phyloP scores from a whole-genome alignment of 257 asterid genomes.

The Rhazya stricta region DNA sequence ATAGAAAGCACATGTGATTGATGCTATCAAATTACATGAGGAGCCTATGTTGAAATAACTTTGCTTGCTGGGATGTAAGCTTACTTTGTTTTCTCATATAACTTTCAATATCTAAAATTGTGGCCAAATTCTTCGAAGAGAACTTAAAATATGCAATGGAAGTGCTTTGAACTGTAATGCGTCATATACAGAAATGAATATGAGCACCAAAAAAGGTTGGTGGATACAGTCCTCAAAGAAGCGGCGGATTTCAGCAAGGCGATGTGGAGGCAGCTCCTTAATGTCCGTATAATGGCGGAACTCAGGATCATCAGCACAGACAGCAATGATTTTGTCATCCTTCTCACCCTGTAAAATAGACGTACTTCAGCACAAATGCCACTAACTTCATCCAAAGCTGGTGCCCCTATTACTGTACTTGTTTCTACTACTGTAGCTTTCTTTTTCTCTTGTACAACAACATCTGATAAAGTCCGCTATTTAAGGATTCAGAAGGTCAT shows the following conservation, averaged over 20 bases:
- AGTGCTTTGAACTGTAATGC: neutral
- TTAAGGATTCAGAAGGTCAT: neutral
- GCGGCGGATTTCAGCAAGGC: conserved; percentile 92
- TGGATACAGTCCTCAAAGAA: conserved; percentile 95
- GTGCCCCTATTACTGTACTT: neutral
- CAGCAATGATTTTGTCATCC: conserved; percentile 89
- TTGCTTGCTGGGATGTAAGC: neutral
- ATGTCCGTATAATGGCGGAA: conserved; percentile 72
- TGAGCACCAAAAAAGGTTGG: neutral
- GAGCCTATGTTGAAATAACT: neutral
- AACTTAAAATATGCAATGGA: neutral
- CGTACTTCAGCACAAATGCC: neutral
- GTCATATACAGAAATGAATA: neutral
- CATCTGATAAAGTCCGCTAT: neutral
- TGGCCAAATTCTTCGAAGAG: neutral
- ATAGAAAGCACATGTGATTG: neutral
- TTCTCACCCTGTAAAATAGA: conserved; percentile 62
- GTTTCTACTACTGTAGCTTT: neutral
- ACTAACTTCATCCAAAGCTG: neutral
- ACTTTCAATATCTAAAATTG: neutral
- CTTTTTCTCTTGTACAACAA: neutral
- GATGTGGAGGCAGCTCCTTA: conserved; percentile 76
- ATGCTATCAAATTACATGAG: neutral
- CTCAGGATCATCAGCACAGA: conserved; percentile 92
- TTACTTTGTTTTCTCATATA: neutral